Evolutionary conservation across 2,329 filamentous ascomycete species (phyloP).

Genomic region (Chrysoporthe austroafricana): DNA sequence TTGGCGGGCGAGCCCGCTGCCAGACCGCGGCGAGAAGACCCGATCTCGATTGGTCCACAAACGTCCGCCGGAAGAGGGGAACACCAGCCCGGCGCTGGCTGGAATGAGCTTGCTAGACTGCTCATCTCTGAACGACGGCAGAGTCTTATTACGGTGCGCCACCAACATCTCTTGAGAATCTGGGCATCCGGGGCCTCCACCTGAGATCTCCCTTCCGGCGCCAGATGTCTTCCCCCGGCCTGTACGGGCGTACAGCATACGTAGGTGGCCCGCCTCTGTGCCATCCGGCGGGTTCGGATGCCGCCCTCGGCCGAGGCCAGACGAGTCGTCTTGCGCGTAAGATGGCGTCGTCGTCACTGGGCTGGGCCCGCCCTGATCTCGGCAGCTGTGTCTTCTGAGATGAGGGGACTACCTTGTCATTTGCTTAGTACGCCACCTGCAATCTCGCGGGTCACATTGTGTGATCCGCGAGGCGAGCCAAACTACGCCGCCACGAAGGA

Average conservation of each 20-base stretch:
- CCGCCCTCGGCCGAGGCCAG: not conserved
- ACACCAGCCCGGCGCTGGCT: not conserved
- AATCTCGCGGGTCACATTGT: not conserved
- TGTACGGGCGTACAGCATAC: not conserved
- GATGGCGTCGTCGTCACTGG: not conserved
- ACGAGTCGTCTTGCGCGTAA: not conserved
- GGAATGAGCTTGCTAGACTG: not conserved
- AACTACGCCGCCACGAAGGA: not conserved
- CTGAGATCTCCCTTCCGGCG: not conserved
- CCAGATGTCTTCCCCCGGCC: not conserved
- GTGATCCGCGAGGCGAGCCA: not conserved
- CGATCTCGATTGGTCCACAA: not conserved
- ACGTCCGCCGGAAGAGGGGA: not conserved
- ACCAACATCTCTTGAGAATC: not conserved
- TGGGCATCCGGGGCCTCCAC: not conserved
- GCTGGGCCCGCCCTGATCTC: slow-evolving; percentile 10
- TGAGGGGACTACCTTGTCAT: not conserved
- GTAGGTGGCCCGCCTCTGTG: not conserved
- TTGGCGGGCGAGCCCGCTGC: not conserved
- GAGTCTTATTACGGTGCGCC: not conserved
- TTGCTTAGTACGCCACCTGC: not conserved
- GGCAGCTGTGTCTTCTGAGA: slow-evolving; percentile 11
- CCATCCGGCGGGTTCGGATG: not conserved
- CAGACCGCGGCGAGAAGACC: not conserved
- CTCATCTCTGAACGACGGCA: not conserved